A percentile compares a stretch with the other conserved stretches of the same genome.
Conservation (phyloP, 2,329 filamentous ascomycete species). For the Penicillium sp. region DNA sequence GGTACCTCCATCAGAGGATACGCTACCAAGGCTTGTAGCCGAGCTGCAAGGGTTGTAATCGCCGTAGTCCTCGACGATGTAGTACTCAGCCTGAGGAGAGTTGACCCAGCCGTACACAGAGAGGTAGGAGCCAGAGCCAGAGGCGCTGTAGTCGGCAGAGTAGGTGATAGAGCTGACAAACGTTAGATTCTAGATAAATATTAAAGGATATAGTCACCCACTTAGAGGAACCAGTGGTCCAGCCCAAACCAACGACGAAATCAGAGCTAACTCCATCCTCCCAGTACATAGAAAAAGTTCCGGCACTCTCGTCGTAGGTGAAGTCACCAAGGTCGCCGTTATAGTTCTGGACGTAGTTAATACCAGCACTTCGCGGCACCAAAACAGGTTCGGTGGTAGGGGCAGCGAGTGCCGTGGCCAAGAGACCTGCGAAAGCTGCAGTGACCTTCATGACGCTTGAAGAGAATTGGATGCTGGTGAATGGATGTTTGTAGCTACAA, state of each 20-base stretch:
- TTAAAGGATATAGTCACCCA: background rate
- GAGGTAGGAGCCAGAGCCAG: constrained; percentile 9
- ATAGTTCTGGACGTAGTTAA: constrained; percentile 11
- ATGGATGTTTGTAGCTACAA: background rate
- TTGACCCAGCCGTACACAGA: constrained; percentile 11
- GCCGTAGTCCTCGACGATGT: constrained; percentile 8
- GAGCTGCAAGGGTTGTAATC: constrained; percentile 8
- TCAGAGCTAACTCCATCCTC: constrained; percentile 6
- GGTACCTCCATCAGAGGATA: constrained; percentile 7
- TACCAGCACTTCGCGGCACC: constrained; percentile 1
- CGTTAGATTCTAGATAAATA: background rate
- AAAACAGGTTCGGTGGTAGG: constrained; percentile 1
- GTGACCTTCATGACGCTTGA: constrained; percentile 8
- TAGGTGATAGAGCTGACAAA: constrained; percentile 8
- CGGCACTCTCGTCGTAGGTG: constrained; percentile 8
- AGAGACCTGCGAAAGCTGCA: constrained; percentile 3
- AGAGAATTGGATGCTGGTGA: background rate
- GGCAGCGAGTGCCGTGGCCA: constrained; percentile 5
- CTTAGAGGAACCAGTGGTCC: constrained; percentile 7
- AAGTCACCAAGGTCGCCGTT: constrained; percentile 11
- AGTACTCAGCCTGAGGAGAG: constrained; percentile 11
- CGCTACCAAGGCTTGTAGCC: constrained; percentile 6
- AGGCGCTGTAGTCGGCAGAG: constrained; percentile 4
- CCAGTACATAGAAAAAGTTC: constrained; percentile 11
- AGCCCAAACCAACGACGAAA: constrained; percentile 9